phyloP scores from a whole-genome alignment of 2,329 filamentous ascomycete species.

The Verticillium klebahnii region DNA sequence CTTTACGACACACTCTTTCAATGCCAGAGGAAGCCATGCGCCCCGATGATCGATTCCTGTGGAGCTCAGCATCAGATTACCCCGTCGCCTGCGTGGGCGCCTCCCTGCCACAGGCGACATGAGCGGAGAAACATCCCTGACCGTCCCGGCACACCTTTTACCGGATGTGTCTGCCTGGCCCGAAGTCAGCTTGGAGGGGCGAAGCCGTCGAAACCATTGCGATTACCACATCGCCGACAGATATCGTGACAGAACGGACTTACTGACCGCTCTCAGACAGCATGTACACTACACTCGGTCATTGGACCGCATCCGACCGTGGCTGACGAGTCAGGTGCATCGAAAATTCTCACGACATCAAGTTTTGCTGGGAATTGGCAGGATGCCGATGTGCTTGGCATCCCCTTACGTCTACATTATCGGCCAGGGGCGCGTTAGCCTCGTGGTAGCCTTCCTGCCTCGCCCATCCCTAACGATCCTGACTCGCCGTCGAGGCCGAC shows the following conservation, averaged over 20 bases:
- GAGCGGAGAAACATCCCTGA: neutral
- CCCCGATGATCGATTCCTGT: too few relatives aligned
- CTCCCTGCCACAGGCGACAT: neutral
- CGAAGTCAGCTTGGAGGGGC: neutral
- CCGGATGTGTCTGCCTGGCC: neutral
- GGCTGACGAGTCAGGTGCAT: slow-evolving; percentile 1
- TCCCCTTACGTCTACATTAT: neutral
- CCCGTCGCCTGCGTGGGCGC: neutral
- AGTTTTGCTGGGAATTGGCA: neutral
- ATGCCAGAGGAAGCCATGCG: too few relatives aligned
- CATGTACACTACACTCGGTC: neutral
- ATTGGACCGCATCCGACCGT: neutral
- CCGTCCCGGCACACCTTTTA: neutral
- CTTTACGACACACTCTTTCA: too few relatives aligned
- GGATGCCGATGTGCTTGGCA: slow-evolving; percentile 1
- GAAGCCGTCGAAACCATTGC: neutral
- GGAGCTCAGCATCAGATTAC: neutral
- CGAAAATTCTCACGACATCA: slow-evolving; percentile 2
- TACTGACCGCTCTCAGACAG: neutral
- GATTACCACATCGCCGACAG: neutral
- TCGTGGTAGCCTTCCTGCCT: neutral
- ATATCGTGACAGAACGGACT: neutral
- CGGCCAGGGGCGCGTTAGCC: neutral
- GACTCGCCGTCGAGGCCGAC: neutral
- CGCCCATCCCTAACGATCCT: neutral